phyloP scores from a whole-genome alignment of 305 asterid species.

The Fraxinus paxiana region DNA sequence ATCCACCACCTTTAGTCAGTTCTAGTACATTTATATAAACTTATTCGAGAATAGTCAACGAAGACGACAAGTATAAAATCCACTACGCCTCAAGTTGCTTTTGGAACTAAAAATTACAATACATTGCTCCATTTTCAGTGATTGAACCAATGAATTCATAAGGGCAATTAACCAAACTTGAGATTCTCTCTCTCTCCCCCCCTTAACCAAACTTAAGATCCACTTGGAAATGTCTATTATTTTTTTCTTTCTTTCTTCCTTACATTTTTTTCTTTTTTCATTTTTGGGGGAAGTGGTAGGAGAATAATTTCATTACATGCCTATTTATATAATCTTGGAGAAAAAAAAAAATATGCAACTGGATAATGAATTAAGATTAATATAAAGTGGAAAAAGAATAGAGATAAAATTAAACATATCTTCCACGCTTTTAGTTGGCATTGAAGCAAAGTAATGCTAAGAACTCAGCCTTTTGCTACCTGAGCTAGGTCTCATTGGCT shows the following conservation, averaged over 20 bases:
- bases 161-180: constrained; percentile 13
- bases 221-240: neutral
- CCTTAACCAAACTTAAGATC: neutral
- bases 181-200: neutral
- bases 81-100: neutral
- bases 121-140: neutral
- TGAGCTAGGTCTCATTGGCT: neutral
- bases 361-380: neutral
- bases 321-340: neutral
- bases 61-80: neutral
- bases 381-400: neutral
- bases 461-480: neutral
- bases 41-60: neutral
- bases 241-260: neutral
- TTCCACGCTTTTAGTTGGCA: neutral
- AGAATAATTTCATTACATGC: neutral
- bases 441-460: neutral
- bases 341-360: neutral
- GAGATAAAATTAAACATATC: neutral
- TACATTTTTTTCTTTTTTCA: neutral
- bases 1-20: neutral
- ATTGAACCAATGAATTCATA: neutral
- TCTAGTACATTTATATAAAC: neutral
- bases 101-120: neutral
- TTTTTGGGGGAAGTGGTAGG: neutral